Conservation (phyloP, 345 rosid genomes). For the Microcos paniculata region DNA sequence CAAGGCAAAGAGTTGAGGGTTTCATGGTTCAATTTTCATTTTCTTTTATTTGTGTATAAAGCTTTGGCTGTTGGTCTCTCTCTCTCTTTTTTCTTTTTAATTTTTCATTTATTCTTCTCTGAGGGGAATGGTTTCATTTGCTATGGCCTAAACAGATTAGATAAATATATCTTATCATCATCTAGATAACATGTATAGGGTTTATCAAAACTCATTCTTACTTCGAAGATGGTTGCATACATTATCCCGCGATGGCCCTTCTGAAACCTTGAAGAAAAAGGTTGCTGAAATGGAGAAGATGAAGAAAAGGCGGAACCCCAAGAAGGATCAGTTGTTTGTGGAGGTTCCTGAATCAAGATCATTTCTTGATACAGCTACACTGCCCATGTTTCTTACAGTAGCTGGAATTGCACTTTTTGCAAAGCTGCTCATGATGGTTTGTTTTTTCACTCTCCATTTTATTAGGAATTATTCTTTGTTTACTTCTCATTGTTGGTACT, state of each 20-base stretch:
- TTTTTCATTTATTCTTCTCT: too few relatives aligned
- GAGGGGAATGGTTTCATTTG: neutral
- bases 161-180: neutral
- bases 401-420: slow-evolving; percentile 70
- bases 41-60: too few relatives aligned
- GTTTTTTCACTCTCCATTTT: neutral
- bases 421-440: slow-evolving; percentile 45
- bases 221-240: slow-evolving; percentile 46
- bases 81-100: neutral
- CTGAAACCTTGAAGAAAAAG: slow-evolving; percentile 58
- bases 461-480: neutral
- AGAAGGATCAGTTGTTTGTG: slow-evolving; percentile 61
- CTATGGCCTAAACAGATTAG: neutral
- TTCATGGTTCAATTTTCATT: neutral
- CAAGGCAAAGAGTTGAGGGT: neutral
- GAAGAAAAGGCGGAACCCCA: slow-evolving; percentile 45
- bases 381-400: slow-evolving; percentile 71
- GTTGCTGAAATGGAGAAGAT: slow-evolving; percentile 47
- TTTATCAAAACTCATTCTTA: slow-evolving; percentile 25
- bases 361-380: slow-evolving; percentile 68
- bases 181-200: slow-evolving; percentile 40
- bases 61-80: too few relatives aligned
- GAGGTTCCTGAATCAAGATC: slow-evolving; percentile 73
- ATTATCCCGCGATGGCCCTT: slow-evolving; percentile 42
- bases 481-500: neutral